Conservation (phyloP, 2,329 filamentous ascomycete species). For the Botrytis pseudocinerea region DNA sequence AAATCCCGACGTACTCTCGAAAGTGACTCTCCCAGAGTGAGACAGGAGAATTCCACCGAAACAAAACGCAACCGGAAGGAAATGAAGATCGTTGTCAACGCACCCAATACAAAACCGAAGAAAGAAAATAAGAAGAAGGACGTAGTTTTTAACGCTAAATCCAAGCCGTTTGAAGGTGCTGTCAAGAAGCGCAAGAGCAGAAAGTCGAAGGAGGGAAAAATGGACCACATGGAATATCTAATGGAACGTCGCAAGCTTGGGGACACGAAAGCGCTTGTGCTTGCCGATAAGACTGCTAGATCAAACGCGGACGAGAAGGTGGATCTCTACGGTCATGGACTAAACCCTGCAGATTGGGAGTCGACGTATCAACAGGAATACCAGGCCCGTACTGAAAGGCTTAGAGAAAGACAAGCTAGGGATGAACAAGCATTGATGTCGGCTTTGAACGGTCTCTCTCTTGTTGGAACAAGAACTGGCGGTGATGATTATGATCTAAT, state of each 20-base stretch:
- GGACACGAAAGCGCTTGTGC: neutral
- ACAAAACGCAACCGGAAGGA: neutral
- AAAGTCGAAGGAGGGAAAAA: neutral
- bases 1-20: too few relatives aligned
- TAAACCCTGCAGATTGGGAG: neutral
- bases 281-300: neutral
- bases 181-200: neutral
- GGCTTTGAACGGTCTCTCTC: neutral
- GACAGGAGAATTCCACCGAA: neutral
- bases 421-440: neutral
- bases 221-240: neutral
- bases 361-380: neutral
- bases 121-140: neutral
- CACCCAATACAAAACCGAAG: neutral
- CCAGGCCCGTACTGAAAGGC: neutral
- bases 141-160: neutral
- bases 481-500: neutral
- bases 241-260: neutral
- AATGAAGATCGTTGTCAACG: neutral
- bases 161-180: neutral
- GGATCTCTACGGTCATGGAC: neutral
- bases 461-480: neutral
- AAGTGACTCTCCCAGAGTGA: too few relatives aligned
- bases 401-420: neutral
- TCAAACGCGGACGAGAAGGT: neutral